phyloP scores from a whole-genome alignment of 2,329 filamentous ascomycete genomes.

The Diaporthe sp. region DNA sequence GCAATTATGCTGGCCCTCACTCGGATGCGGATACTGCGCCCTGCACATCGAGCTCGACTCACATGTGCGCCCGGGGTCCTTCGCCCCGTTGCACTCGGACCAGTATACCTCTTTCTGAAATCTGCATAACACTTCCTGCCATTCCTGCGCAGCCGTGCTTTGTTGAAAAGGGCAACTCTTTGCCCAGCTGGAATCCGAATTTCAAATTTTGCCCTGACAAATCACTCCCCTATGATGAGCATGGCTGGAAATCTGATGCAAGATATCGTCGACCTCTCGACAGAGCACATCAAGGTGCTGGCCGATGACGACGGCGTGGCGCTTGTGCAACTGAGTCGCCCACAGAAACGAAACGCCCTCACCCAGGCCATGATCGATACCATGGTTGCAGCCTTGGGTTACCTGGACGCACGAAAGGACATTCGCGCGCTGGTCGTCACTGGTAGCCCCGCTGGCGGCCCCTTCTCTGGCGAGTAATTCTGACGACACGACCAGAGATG shows the following conservation, averaged over 20 bases:
- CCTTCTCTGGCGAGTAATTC: conserved; percentile 54
- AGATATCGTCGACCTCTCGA: conserved; percentile 18
- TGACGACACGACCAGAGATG: conserved; percentile 8
- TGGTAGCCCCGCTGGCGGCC: conserved; percentile 49
- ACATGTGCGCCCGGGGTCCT: background rate
- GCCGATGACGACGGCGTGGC: conserved; percentile 54
- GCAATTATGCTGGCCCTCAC: background rate
- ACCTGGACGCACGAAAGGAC: conserved; percentile 45
- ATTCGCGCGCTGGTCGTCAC: conserved; percentile 56
- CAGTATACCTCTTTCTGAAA: conserved; percentile 19
- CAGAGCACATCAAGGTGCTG: conserved; percentile 34
- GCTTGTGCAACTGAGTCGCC: conserved; percentile 66
- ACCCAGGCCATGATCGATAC: conserved; percentile 62
- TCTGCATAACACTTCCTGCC: conserved; percentile 1
- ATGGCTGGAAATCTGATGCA: conserved; percentile 21
- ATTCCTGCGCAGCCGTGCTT: conserved; percentile 11
- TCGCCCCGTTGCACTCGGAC: conserved; percentile 12
- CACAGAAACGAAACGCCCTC: conserved; percentile 71
- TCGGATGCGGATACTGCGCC: background rate
- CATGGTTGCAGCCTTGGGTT: conserved; percentile 51
- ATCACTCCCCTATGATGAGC: background rate
- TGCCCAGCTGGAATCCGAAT: background rate
- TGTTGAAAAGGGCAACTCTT: conserved; percentile 29
- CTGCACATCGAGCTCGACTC: background rate
- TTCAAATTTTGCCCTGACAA: conserved; percentile 28